A percentile compares a stretch with the other conserved stretches of the same genome.
Evolutionary conservation across 164 flowering plant species (phyloP).

Genomic region (Akebia trifoliata): DNA sequence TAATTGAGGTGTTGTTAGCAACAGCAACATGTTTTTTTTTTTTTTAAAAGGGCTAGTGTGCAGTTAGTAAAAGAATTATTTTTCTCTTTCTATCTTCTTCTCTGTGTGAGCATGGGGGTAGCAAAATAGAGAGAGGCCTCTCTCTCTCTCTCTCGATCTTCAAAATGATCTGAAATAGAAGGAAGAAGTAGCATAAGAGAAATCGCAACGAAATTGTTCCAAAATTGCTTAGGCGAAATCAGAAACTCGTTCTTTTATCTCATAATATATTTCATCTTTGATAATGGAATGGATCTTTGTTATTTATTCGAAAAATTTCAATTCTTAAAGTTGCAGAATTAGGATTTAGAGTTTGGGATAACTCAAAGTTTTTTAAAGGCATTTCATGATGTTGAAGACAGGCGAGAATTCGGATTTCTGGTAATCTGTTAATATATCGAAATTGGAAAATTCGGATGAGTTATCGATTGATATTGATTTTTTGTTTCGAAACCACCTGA

Average conservation of each 20-base stretch:
- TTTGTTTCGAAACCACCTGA: conserved; percentile 14
- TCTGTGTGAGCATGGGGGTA: too few relatives aligned
- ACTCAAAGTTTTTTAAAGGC: neutral
- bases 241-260: neutral
- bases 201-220: conserved; percentile 17
- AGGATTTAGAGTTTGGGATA: neutral
- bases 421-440: neutral
- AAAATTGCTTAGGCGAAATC: neutral
- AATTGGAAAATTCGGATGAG: conserved; percentile 11
- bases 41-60: too few relatives aligned
- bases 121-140: too few relatives aligned
- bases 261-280: neutral
- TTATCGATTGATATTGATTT: conserved; percentile 18
- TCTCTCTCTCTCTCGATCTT: neutral
- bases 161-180: neutral
- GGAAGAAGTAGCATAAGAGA: conserved; percentile 9
- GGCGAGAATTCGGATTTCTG: conserved; percentile 13
- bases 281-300: neutral
- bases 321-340: neutral
- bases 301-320: neutral
- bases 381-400: conserved; percentile 23
- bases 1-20: too few relatives aligned
- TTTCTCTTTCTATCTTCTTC: too few relatives aligned
- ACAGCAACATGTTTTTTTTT: too few relatives aligned
- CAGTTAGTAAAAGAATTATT: too few relatives aligned